A percentile compares a stretch with the other conserved stretches of the same genome.
Evolutionary conservation across 306 rosid species (phyloP).

Genomic region (Inga leiocalycina): DNA sequence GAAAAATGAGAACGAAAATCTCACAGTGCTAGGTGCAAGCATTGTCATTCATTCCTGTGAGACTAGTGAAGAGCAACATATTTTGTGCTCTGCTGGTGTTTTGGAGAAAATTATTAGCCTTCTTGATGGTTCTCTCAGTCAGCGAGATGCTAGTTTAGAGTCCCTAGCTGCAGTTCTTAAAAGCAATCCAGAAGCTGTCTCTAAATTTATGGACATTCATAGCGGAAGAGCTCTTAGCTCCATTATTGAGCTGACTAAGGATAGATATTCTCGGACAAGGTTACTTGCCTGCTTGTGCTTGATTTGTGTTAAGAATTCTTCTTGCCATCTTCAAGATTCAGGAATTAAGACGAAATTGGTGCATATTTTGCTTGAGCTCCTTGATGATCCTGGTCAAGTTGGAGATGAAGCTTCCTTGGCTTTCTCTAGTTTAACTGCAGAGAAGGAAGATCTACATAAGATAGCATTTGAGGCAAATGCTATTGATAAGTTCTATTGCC

Average conservation of each 20-base stretch:
- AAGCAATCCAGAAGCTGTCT: constrained; percentile 65
- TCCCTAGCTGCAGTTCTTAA: constrained; percentile 70
- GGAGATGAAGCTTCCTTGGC: constrained; percentile 91
- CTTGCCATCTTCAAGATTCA: constrained; percentile 70
- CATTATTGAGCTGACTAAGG: constrained; percentile 75
- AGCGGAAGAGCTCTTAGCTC: constrained; percentile 65
- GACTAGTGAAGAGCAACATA: constrained; percentile 62
- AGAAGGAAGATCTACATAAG: constrained; percentile 83
- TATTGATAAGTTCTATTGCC: constrained; percentile 70
- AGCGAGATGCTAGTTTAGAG: constrained; percentile 93
- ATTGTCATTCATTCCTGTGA: constrained; percentile 82
- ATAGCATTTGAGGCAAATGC: constrained; percentile 95
- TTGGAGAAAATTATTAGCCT: constrained; percentile 68
- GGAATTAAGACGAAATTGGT: constrained; percentile 83
- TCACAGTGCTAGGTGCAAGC: constrained; percentile 89
- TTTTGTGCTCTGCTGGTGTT: constrained; percentile 66
- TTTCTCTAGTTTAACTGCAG: constrained; percentile 71
- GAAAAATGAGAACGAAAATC: constrained; percentile 77
- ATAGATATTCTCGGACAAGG: constrained; percentile 74
- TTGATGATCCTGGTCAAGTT: constrained; percentile 85
- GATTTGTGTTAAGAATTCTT: constrained; percentile 75
- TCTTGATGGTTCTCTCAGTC: constrained; percentile 80
- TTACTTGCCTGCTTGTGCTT: constrained; percentile 82
- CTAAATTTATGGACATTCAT: constrained; percentile 64
- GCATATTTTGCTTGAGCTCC: constrained; percentile 84